These are phyloP conservation scores for Lasiosphaeriaceae sp. DNA, from an alignment of 495 filamentous ascomycete species.

Conservation along the genomic window DNA sequence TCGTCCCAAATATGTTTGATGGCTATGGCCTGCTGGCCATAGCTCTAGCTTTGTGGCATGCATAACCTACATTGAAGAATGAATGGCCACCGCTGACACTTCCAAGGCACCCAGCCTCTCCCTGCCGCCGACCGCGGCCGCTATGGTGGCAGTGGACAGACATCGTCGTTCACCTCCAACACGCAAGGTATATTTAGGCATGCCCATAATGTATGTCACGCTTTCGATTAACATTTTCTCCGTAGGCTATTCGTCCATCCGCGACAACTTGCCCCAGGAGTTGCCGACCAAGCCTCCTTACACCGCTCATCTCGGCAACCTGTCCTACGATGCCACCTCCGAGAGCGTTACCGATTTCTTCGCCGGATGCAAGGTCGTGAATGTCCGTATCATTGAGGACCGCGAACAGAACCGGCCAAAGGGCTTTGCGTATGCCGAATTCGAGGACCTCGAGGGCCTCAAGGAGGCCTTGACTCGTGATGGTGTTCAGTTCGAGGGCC, in stretches of 20 bases:
- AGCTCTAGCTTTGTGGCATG: neutral
- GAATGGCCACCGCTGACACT: neutral
- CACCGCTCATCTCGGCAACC: slow-evolving; percentile 93
- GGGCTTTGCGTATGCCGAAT: slow-evolving; percentile 97
- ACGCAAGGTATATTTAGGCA: slow-evolving; percentile 22
- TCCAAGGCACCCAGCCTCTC: slow-evolving; percentile 41
- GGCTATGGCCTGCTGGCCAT: neutral
- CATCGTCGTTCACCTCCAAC: neutral
- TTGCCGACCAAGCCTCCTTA: slow-evolving; percentile 88
- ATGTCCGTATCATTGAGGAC: slow-evolving; percentile 93
- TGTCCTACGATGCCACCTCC: slow-evolving; percentile 85
- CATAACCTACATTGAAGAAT: neutral
- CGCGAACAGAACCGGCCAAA: slow-evolving; percentile 87
- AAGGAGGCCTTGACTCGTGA: slow-evolving; percentile 85
- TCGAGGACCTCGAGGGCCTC: slow-evolving; percentile 79
- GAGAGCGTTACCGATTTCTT: slow-evolving; percentile 84
- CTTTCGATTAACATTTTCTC: neutral
- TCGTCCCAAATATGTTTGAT: neutral
- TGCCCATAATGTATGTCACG: slow-evolving; percentile 8
- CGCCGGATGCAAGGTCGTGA: slow-evolving; percentile 73
- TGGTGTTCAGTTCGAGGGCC: slow-evolving; percentile 74
- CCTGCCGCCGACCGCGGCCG: slow-evolving; percentile 39
- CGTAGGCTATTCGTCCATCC: slow-evolving; percentile 57
- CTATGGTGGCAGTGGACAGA: slow-evolving; percentile 28
- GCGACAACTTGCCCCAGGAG: slow-evolving; percentile 68